Base-by-base conservation (phyloP, 2,329 filamentous ascomycete species). In the Podosphaera leucotricha region DNA sequence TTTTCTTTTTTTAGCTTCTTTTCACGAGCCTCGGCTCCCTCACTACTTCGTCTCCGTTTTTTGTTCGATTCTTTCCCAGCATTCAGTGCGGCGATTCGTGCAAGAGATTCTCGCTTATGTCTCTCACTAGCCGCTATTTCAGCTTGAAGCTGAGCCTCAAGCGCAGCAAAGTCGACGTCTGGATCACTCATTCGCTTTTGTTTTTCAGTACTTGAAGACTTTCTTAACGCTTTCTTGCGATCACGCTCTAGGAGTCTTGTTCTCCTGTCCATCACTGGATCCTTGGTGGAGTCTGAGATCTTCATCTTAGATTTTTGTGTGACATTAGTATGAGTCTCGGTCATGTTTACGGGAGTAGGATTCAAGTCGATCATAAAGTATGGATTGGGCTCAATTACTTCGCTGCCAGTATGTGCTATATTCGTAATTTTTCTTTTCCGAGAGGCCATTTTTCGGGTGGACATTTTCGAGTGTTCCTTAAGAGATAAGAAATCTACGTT, bases 141-240 rank as follows among this genome's bases (percentile, higher is more conserved):
- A 13, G 38, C 43, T 54, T 18, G 54, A 42, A 51, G 49, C 24
- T 54, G 49, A 37, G 45, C 33, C 30, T 53, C 52, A 39, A 50
- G 52, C 2, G 49, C 48, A 6, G 53, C 46, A 22, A 54, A 44
- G 16, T 45, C 44, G 0, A 36, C 38, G 24, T 48, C 47, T 13
- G 43, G 11, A 15, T 46, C 26, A 8, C 8, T 33, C 13, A 11
- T 35, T 18, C 44, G 41, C 7, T 47, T 26, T 2, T 21, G 11
- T 36, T 20, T 35, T 36, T 33, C 26, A 2, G 16, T 7, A 11
- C 7, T 19, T 33, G 30, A 20, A 6, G 11, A 6, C 16, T 3
- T 22, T 18, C 38, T 15, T 24, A 37, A 36, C 26, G 22, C 30
- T 39, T 38, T 43, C 66, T 94, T 85, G 0, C 18, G 8, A 20